Conservation (phyloP, 345 rosid genomes). For the Brassica rapa region DNA sequence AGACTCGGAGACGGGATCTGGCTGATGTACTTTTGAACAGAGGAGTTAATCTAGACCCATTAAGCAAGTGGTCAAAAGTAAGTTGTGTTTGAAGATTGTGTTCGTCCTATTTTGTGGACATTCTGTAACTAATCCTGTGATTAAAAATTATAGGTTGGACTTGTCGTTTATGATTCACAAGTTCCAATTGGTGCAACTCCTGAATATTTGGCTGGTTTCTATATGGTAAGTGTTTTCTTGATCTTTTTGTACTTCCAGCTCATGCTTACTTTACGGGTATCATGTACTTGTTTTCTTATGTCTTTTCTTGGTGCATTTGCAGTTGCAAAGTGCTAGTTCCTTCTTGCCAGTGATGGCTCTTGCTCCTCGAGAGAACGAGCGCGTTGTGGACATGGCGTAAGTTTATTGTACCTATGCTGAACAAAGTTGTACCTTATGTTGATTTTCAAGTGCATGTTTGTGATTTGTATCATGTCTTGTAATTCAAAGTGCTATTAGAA, state of each 20-base stretch:
- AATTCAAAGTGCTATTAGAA: constrained; percentile 4
- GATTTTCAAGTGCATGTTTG: constrained; percentile 3
- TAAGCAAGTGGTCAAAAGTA: constrained; percentile 99
- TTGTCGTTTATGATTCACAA: constrained; percentile 89
- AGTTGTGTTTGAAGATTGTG: constrained; percentile 23
- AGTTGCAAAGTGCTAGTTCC: constrained; percentile 97
- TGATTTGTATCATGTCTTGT: not conserved
- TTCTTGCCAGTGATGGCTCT: constrained; percentile 98
- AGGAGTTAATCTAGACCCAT: constrained; percentile 89
- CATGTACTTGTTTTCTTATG: constrained; percentile 11
- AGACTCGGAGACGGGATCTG: constrained; percentile 89
- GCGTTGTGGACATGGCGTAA: constrained; percentile 94
- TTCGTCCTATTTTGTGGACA: not conserved
- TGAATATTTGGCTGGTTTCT: constrained; percentile 94
- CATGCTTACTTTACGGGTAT: not conserved
- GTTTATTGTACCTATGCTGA: constrained; percentile 34
- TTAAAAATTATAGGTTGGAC: constrained; percentile 65
- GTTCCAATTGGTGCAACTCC: constrained; percentile 98
- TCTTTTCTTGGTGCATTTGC: constrained; percentile 25
- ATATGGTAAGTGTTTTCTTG: constrained; percentile 58
- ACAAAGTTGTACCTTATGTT: not conserved
- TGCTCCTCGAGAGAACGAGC: constrained; percentile 94
- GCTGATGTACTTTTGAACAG: constrained; percentile 91
- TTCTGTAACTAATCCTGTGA: not conserved
- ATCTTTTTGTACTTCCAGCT: constrained; percentile 7